Percentiles rank a stretch among this genome's conserved stretches.
Evolutionary conservation across 352 stramenopile species (phyloP).

Genomic region (Globisporangium polare): DNA sequence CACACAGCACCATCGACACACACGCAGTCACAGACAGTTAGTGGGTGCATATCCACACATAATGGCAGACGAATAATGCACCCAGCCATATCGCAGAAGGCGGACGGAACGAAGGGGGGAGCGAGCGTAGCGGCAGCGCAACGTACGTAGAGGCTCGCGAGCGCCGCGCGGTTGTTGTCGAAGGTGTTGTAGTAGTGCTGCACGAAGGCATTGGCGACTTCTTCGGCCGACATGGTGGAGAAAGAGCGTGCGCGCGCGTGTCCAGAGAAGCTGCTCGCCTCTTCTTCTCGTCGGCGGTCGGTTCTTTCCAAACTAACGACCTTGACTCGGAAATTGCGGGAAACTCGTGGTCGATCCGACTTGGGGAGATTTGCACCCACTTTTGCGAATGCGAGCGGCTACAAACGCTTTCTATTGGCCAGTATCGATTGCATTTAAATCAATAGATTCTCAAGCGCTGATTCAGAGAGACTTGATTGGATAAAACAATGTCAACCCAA

Average conservation of each 20-base stretch:
- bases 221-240: slow-evolving; percentile 72
- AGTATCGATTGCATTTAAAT: not conserved
- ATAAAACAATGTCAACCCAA: slow-evolving; percentile 9
- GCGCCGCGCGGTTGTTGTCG: slow-evolving; percentile 68
- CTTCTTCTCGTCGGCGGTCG: not conserved
- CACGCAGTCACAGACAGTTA: slow-evolving; percentile 1
- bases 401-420: not conserved
- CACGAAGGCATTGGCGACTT: slow-evolving; percentile 84
- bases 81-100: not conserved
- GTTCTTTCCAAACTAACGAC: not conserved
- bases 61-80: not conserved
- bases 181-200: slow-evolving; percentile 88
- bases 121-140: not conserved
- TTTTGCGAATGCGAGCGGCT: slow-evolving; percentile 10
- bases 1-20: not conserved
- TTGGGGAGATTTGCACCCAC: slow-evolving; percentile 3
- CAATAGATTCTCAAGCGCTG: not conserved
- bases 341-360: slow-evolving; percentile 11
- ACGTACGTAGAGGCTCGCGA: slow-evolving; percentile 81
- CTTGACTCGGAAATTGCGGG: not conserved
- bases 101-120: not conserved
- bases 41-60: not conserved
- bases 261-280: not conserved
- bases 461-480: slow-evolving; percentile 13
- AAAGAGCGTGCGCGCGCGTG: slow-evolving; percentile 2